Evolutionary conservation across 2,329 filamentous ascomycete species (phyloP), one percentile per base, ranked within the genome.

Genomic region (Cercospora zeae-maydis): DNA sequence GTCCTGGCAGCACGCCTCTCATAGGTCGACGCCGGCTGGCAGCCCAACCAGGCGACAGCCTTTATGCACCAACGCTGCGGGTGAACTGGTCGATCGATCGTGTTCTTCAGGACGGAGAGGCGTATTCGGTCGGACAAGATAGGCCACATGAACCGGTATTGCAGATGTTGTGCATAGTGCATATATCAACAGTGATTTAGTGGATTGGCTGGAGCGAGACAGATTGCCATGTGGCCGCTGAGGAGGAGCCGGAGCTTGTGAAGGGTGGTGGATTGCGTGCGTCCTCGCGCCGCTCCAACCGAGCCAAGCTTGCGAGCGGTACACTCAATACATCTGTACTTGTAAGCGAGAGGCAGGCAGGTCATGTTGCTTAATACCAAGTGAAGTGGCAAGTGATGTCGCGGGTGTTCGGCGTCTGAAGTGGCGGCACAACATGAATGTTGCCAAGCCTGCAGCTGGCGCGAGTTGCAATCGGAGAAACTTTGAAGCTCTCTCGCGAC

Each of bases 1-100:
- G 59, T 64, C 62, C 62, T 59, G 56, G 57, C 33, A 36, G 14
- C 16, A 31, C 7, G 33, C 47, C n/a, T 39, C 37, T 51, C 34
- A 64, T 64, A 64, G 62, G 62, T 58, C 33, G 52, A 59, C 19
- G 31, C 31, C 27, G 39, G n/a, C 42, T 60, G 37, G 57, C 24
- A 59, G 56, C 56, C 57, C 61, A 59, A 63, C 57, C 57, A 47
- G 39, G 30, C 53, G 30, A 33, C 47, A 52, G 47, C 47, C 47
- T 11, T 55, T 31, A 55, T 55, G 52, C 52, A 33, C 53, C 53
- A 30, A 16, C 47, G 30, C 47, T 52, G 47, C 47, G 24, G 47
- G 30, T 33, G 47, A 52, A 52, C 47, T 30, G 21, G 47, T 9
- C 14, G 47, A 33, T 52, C n/a, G 47, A 52, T 31, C 47, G 16